Percentiles rank a stretch among this genome's conserved stretches.
Evolutionary conservation across 176 grass and related monocot genomes (phyloP).

Genomic region (Oryza coarctata): DNA sequence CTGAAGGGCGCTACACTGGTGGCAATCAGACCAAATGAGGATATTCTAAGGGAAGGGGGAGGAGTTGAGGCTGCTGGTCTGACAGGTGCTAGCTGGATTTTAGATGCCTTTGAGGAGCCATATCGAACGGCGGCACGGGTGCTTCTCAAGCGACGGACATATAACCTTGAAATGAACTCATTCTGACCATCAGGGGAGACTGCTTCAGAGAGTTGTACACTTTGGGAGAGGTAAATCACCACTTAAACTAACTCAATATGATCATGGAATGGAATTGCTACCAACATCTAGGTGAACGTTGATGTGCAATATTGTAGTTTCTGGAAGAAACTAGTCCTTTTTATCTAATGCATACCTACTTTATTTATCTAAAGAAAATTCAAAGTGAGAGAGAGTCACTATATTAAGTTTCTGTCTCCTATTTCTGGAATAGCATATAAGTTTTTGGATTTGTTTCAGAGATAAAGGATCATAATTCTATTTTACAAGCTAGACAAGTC

Average conservation of each 20-base stretch:
- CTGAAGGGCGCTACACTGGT: conserved; percentile 85
- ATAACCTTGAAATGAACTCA: conserved; percentile 90
- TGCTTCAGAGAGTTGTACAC: not conserved
- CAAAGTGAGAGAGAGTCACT: not conserved
- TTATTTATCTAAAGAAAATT: conserved; percentile 4
- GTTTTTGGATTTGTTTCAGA: not conserved
- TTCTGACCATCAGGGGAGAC: conserved; percentile 51
- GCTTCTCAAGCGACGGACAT: conserved; percentile 66
- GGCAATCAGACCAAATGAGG: conserved; percentile 68
- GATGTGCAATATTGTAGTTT: conserved; percentile 1
- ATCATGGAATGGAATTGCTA: not conserved
- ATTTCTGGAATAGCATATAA: not conserved
- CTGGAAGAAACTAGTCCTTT: not conserved
- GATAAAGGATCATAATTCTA: not conserved
- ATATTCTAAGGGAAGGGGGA: conserved; percentile 34
- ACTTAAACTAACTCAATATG: not conserved
- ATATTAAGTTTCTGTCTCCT: not conserved
- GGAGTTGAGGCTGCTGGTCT: conserved; percentile 27
- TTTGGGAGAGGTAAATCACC: conserved; percentile 35
- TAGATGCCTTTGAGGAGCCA: conserved; percentile 84
- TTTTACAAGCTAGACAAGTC: not conserved
- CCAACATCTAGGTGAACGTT: not conserved
- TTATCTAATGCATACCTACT: not conserved
- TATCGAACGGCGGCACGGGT: conserved; percentile 55
- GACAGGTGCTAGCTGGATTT: conserved; percentile 55